phyloP scores from a whole-genome alignment of 129 eudicot genomes.

The Tagetes patula region DNA sequence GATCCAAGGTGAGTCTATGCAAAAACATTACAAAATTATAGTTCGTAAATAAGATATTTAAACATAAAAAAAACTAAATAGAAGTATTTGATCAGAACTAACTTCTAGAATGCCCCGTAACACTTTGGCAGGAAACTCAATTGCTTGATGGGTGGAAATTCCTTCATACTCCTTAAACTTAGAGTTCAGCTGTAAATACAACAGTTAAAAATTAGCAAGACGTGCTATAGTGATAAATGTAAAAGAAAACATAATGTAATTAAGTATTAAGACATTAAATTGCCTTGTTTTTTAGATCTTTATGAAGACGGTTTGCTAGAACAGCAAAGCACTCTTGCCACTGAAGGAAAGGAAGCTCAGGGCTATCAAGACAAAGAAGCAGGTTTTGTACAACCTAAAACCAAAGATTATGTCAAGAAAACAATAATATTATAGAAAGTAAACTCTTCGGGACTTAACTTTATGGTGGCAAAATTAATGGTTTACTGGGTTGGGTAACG shows the following conservation, averaged over 20 bases:
- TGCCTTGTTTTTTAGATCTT: constrained; percentile 76
- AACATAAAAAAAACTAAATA: neutral
- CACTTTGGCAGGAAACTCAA: constrained; percentile 88
- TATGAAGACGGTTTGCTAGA: constrained; percentile 85
- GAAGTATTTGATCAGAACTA: constrained; percentile 19
- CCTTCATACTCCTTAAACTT: constrained; percentile 78
- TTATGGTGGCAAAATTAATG: neutral
- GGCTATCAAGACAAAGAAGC: constrained; percentile 92
- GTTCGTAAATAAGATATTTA: neutral
- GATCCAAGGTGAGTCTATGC: constrained; percentile 73
- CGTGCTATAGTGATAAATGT: neutral
- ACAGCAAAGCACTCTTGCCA: constrained; percentile 99
- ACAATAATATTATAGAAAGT: neutral
- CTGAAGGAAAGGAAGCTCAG: constrained; percentile 95
- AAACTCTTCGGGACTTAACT: neutral
- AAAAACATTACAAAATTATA: constrained; percentile 17
- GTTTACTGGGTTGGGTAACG: neutral
- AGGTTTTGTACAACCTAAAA: constrained; percentile 84
- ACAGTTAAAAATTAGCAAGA: neutral
- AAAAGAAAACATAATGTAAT: neutral
- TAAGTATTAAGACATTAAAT: constrained; percentile 6
- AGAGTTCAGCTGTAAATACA: constrained; percentile 59
- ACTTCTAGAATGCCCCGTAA: constrained; percentile 85
- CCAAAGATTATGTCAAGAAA: constrained; percentile 11
- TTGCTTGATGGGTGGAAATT: constrained; percentile 50